These are phyloP conservation scores for Verticillium dahliae DNA, from an alignment of 2,329 filamentous ascomycete genomes.

Conservation along the genomic window DNA sequence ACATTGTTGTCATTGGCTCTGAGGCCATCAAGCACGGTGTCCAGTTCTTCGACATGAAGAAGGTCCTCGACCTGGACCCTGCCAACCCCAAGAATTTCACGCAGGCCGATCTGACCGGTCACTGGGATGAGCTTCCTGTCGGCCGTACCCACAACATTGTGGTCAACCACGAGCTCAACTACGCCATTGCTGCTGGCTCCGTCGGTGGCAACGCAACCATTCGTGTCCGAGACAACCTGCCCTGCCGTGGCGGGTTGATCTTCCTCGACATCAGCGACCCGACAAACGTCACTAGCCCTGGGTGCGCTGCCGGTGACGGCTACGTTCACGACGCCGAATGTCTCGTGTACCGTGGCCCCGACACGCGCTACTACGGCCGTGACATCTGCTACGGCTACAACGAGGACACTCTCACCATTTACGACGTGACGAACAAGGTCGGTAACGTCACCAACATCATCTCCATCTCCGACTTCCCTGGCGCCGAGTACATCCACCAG, in stretches of 20 bases:
- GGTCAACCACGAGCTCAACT: constrained; percentile 37
- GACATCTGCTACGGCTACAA: constrained; percentile 53
- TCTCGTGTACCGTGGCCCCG: constrained; percentile 45
- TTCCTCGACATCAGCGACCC: constrained; percentile 52
- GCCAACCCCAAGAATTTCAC: constrained; percentile 34
- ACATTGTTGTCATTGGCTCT: constrained; percentile 29
- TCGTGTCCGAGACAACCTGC: constrained; percentile 9
- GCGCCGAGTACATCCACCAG: constrained; percentile 47
- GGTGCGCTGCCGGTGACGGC: constrained; percentile 47
- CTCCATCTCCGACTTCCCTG: constrained; percentile 45
- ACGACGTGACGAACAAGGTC: constrained; percentile 44
- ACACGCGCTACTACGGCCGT: constrained; percentile 33
- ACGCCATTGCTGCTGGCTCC: constrained; percentile 35
- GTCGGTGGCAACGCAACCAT: constrained; percentile 22
- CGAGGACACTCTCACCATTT: constrained; percentile 43
- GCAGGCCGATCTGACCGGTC: constrained; percentile 31
- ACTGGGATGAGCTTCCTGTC: constrained; percentile 32
- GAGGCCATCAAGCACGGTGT: constrained; percentile 45
- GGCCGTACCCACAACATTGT: constrained; percentile 40
- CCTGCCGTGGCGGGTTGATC: constrained; percentile 47
- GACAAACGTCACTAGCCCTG: constrained; percentile 43
- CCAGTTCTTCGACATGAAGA: constrained; percentile 58
- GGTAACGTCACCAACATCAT: constrained; percentile 32
- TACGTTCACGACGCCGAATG: constrained; percentile 59
- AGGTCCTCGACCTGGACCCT: constrained; percentile 41